phyloP scores from a whole-genome alignment of 2,329 filamentous ascomycete genomes.

The Botrytis aclada region DNA sequence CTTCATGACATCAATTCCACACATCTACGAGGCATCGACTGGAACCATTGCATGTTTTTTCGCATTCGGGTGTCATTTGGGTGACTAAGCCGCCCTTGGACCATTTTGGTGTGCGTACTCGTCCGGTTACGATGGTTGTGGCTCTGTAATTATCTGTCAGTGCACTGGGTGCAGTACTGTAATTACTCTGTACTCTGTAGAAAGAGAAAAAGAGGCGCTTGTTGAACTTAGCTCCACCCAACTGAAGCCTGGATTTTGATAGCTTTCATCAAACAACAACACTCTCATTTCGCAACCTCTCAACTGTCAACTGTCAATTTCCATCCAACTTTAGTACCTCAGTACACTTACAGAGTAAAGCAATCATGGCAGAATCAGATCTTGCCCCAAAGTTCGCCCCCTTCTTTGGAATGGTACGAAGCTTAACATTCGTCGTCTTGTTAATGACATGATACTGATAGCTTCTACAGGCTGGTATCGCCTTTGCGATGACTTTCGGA shows the following conservation, averaged over 20 bases:
- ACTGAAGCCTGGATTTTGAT: conserved; percentile 3
- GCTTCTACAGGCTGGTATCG: conserved; percentile 65
- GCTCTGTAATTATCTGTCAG: neutral
- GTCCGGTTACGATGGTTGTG: neutral
- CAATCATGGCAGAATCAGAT: conserved; percentile 54
- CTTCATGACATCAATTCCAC: neutral
- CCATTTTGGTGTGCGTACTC: neutral
- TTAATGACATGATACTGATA: conserved; percentile 28
- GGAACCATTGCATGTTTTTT: neutral
- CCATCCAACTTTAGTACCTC: conserved; percentile 18
- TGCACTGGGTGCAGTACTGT: neutral
- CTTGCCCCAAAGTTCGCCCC: conserved; percentile 77
- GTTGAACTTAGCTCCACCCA: conserved; percentile 4
- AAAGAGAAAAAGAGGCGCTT: neutral
- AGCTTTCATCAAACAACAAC: conserved; percentile 15
- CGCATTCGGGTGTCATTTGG: neutral
- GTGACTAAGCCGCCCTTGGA: neutral
- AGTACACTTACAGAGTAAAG: conserved; percentile 23
- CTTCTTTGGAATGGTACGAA: conserved; percentile 81
- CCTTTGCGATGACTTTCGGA: conserved; percentile 79
- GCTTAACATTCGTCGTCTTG: conserved; percentile 22
- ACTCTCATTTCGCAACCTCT: conserved; percentile 21
- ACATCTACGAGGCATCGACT: neutral
- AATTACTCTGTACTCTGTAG: too few relatives aligned
- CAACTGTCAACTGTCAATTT: conserved; percentile 3